A percentile compares a stretch with the other conserved stretches of the same genome.
Evolutionary conservation across 2,329 filamentous ascomycete genomes (phyloP).

Genomic region (Epichloe uncinata): DNA sequence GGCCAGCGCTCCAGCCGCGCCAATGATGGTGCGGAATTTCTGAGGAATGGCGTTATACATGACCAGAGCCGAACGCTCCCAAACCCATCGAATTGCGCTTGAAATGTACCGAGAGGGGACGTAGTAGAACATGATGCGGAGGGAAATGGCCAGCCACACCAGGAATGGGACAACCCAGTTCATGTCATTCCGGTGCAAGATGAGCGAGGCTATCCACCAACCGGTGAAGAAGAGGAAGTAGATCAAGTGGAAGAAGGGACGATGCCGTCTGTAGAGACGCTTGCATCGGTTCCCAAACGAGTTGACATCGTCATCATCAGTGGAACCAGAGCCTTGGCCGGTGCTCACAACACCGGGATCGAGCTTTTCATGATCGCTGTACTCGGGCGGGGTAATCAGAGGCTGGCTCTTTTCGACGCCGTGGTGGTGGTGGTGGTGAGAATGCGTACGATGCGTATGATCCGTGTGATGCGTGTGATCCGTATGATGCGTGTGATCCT

Average conservation of each 20-base stretch:
- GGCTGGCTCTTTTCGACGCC: constrained; percentile 13
- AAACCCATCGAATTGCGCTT: constrained; percentile 51
- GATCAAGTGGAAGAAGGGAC: constrained; percentile 32
- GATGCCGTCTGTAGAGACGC: constrained; percentile 30
- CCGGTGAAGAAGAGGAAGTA: constrained; percentile 32
- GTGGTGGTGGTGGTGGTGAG: too few relatives aligned
- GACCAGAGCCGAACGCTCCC: constrained; percentile 50
- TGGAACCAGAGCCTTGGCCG: constrained; percentile 12
- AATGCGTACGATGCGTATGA: too few relatives aligned
- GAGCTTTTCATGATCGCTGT: constrained; percentile 27
- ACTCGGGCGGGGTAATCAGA: constrained; percentile 20
- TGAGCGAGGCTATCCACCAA: constrained; percentile 67
- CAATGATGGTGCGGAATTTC: constrained; percentile 48
- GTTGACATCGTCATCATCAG: constrained; percentile 6
- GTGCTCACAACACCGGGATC: constrained; percentile 19
- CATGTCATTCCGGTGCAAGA: constrained; percentile 56
- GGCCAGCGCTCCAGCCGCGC: constrained; percentile 48
- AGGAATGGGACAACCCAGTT: constrained; percentile 81
- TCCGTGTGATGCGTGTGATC: too few relatives aligned
- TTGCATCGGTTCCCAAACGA: constrained; percentile 13
- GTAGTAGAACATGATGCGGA: constrained; percentile 64
- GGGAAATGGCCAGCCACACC: constrained; percentile 60
- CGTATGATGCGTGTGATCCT: too few relatives aligned
- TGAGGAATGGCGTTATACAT: constrained; percentile 51
- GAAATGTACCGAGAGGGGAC: constrained; percentile 55